These are phyloP conservation scores for Beauveria sp. DNA, from an alignment of 2,329 filamentous ascomycete genomes.

Conservation along the genomic window DNA sequence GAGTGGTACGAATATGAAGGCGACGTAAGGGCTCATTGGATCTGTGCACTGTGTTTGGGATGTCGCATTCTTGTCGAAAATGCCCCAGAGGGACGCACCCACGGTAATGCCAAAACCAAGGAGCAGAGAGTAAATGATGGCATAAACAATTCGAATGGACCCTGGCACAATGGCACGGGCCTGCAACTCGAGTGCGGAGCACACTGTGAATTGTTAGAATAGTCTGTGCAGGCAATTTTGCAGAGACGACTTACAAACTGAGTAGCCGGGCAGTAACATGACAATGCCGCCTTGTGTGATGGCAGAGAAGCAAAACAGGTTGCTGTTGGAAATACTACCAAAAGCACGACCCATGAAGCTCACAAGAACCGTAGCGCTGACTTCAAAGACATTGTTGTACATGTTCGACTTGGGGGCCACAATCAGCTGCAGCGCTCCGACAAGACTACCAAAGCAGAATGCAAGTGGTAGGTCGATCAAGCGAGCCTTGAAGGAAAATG, in stretches of 20 bases:
- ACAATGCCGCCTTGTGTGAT: slow-evolving; percentile 58
- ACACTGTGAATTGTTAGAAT: slow-evolving; percentile 24
- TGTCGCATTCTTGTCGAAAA: slow-evolving; percentile 48
- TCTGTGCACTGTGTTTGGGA: slow-evolving; percentile 33
- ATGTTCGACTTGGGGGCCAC: slow-evolving; percentile 62
- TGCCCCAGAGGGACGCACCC: slow-evolving; percentile 55
- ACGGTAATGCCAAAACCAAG: slow-evolving; percentile 67
- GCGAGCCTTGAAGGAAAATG: slow-evolving; percentile 67
- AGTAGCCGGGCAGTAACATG: slow-evolving; percentile 58
- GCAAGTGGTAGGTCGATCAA: slow-evolving; percentile 65
- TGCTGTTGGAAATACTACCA: slow-evolving; percentile 45
- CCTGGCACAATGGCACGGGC: slow-evolving; percentile 62
- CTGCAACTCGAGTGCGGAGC: slow-evolving; percentile 54
- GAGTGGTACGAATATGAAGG: slow-evolving; percentile 64
- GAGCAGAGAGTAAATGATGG: slow-evolving; percentile 66
- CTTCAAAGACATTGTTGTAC: slow-evolving; percentile 59
- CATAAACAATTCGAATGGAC: slow-evolving; percentile 67
- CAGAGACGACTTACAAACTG: slow-evolving; percentile 39
- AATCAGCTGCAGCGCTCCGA: slow-evolving; percentile 64
- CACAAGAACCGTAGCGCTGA: slow-evolving; percentile 52
- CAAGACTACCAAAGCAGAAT: slow-evolving; percentile 61
- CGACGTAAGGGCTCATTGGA: slow-evolving; percentile 36
- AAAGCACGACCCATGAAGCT: slow-evolving; percentile 57
- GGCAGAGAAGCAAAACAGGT: slow-evolving; percentile 58
- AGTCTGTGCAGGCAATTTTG: not conserved